Percentiles rank a stretch among this genome's conserved stretches.
These are phyloP conservation scores for Larix kaempferi DNA, from an alignment of 75 land plant genomes.

Conservation along the genomic window DNA sequence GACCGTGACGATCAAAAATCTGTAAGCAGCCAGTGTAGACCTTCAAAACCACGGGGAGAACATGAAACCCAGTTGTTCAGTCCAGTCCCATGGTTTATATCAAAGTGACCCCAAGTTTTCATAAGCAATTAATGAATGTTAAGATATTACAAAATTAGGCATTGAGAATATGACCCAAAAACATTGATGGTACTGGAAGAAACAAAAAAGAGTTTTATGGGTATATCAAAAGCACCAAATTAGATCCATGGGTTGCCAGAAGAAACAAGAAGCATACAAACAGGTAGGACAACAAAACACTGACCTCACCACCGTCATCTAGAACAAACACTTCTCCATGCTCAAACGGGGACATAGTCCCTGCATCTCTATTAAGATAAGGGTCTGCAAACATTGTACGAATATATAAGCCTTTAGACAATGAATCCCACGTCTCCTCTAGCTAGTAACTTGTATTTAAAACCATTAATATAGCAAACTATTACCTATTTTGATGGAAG, in stretches of 20 bases:
- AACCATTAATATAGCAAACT: not conserved
- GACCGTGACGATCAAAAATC: too few species aligned
- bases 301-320: constrained; percentile 97
- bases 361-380: constrained; percentile 93
- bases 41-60: too few species aligned
- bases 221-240: not conserved
- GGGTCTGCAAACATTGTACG: constrained; percentile 58
- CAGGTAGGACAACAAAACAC: not conserved
- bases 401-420: not conserved
- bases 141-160: too few species aligned
- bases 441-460: not conserved
- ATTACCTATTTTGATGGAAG: constrained; percentile 76
- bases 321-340: constrained; percentile 96
- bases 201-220: not conserved
- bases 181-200: too few species aligned
- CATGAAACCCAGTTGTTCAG: too few species aligned
- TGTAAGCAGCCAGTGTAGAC: too few species aligned
- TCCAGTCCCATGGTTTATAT: too few species aligned
- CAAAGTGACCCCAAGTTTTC: too few species aligned
- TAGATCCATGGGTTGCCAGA: not conserved
- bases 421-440: not conserved
- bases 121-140: too few species aligned
- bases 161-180: too few species aligned
- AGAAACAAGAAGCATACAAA: not conserved
- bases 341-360: constrained; percentile 98